Base-by-base conservation (phyloP, 805 yeast genomes). In the Candida silvatica region DNA sequence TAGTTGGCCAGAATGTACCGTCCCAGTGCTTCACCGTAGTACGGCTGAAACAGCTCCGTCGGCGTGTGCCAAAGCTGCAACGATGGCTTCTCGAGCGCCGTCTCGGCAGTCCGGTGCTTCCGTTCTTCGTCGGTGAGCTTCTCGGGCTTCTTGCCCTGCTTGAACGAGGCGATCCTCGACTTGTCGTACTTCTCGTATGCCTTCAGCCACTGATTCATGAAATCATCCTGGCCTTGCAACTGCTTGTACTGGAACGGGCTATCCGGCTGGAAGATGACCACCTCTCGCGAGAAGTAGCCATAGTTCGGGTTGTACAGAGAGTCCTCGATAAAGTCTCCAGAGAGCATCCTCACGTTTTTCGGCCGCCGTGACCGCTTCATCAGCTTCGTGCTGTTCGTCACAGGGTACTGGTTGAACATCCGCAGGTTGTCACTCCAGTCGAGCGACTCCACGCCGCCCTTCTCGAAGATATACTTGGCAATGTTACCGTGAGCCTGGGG, bases 1-100 rank as follows among this genome's bases (percentile, higher is more conserved):
- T 80, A 82, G 51, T 82, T 79, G 6, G 76, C 78, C 36, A 85
- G 58, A 15, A 88, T 59, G 57, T 85, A 82, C 36, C 88, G 62
- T 0, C 96, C 96, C 37, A 90, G 60, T 0, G 94, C 86, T 52
- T 82, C 83, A 11, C 95, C 95, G 48, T 86, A 85, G 46, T 66
- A 77, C 0, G 95, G 95, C 42, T 77, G 77, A 58, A 85, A 85
- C 30, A 85, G 61, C 54, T 86, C 95, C 0, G 92, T 80, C 1
- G 95, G 95, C 0, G 94, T 85, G 51, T 85, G 94, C 94, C 94
- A 85, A 31, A 83, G 56, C 55, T 85, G 94, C 12, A 75, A 43
- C 1, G 77, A 67, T 4, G 63, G 62, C 35, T 61, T 56, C 30
- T 46, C 46, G 35, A 40, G 39, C n/a, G n/a, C n/a, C n/a, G n/a